Base-by-base conservation (phyloP, 768 basidiomycete genomes). In the Chalciporus pseudorubinellus region DNA sequence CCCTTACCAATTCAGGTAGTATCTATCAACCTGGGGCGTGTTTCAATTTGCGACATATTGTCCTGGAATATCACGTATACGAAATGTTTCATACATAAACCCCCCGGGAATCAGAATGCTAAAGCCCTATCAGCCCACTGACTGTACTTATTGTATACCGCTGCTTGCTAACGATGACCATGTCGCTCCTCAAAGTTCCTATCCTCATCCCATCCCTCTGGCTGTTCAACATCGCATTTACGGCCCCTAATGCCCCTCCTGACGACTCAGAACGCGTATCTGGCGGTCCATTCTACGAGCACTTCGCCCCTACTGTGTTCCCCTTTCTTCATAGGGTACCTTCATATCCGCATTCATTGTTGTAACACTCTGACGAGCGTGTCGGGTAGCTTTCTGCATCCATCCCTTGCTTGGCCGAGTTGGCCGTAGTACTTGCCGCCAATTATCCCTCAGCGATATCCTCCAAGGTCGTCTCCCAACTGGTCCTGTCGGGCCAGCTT, bases 371-470 rank as follows among this genome's bases (percentile, higher is more conserved):
- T 65, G 19, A 62, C 13, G 20, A 22, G 22, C 22, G 10, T n/a
- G n/a, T 16, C 7, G 6, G 5, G 24, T 45, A 66, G 65, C 28
- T 64, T 16, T 59, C 67, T 6, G 65, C 57, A 1, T 69, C 65
- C 28, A 54, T 67, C 14, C 65, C 65, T 4, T 69, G 67, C 42
- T 26, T 67, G 18, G 65, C 67, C 18, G 67, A 69, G 39, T 34
- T 55, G 19, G 53, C 20, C 14, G 65, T 67, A 19, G 8, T 56
- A 5, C 51, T 67, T 10, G 60, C 65, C 9, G 31, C 34, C 34
- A 22, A 50, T 19, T 50, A 33, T 10, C 62, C 67, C 8, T 65
- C 56, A 6, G 1, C 34, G 1, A 1, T 55, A 19, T 65, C 67
- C n/a, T 56, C 67, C 42, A 4, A 20, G 11, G 24, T 67, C 4